Evolutionary conservation across 106 monocot genomes (phyloP), one percentile per base, ranked within the genome.

Genomic region (Vanilla planifolia): DNA sequence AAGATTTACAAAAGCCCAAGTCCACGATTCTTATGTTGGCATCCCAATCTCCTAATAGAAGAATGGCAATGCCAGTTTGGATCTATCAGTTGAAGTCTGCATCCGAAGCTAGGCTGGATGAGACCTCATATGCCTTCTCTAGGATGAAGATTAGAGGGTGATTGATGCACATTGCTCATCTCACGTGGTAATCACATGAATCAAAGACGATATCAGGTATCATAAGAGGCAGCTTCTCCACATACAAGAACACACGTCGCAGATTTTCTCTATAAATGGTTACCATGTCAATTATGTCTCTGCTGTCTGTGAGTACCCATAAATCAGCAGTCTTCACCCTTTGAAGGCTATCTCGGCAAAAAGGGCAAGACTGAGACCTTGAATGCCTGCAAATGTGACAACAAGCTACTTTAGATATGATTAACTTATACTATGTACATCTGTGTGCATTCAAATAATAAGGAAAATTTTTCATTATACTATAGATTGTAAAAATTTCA

Each of bases 281-380:
- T 14, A 55, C 53, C 76, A 67, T 81, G 68, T 96, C 86, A 3
- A 90, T 53, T 3, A 90, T 50, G 39, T 96, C 95, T 61, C 66
- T 77, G 65, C 59, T 61, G 39, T 90, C 86, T 0, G 80, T 96
- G 33, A 75, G 74, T 20, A 96, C 55, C 95, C 95, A 96, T 21
- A 96, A 41, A 23, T 96, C 95, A 2, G 66, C 80, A 0, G 89
- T 77, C 55, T 73, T 90, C 44, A 96, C 80, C 40, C 83, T 62
- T 62, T 87, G 86, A 27, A 90, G 69, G 63, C 86, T 96, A 58
- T 84, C 95, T 9, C 95, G 86, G 62, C 95, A 96, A 63, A 96
- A 96, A 7, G 95, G 95, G 39, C 95, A 96, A 0, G 95, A 96
- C 30, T 87, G 75, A 2, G 95, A 96, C 55, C 95, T 75, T 70